A percentile compares a stretch with the other conserved stretches of the same genome.
Conservation (phyloP, 2,329 filamentous ascomycete species). For the Blumeria hordei region DNA sequence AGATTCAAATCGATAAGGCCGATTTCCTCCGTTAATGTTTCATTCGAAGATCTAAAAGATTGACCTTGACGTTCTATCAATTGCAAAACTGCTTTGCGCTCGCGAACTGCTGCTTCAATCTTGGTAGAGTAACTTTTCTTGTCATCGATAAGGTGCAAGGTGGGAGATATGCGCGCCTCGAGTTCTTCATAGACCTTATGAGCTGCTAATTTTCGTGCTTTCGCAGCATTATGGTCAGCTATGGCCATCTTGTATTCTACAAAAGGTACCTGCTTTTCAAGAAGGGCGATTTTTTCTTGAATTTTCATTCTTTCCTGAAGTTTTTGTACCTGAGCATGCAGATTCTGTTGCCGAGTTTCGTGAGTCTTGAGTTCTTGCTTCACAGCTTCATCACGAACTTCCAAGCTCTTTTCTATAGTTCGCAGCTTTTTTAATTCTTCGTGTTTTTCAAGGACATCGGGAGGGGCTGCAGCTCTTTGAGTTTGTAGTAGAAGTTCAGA, state of each 20-base stretch:
- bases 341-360: conserved; percentile 45
- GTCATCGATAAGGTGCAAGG: conserved; percentile 38
- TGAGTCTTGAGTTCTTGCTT: conserved; percentile 39
- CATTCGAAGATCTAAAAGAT: conserved; percentile 19
- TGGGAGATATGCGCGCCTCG: conserved; percentile 37
- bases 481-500: conserved; percentile 68
- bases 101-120: conserved; percentile 29
- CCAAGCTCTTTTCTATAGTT: conserved; percentile 39
- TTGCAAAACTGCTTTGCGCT: conserved; percentile 28
- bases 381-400: conserved; percentile 31
- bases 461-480: conserved; percentile 63
- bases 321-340: conserved; percentile 64
- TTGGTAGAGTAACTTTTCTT: conserved; percentile 43
- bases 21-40: conserved; percentile 19
- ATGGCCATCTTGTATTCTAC: conserved; percentile 36
- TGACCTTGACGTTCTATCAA: conserved; percentile 28
- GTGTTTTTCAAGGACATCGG: conserved; percentile 61
- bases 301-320: conserved; percentile 52
- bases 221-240: conserved; percentile 24
- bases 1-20: conserved; percentile 19
- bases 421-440: conserved; percentile 47
- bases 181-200: conserved; percentile 32
- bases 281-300: conserved; percentile 34
- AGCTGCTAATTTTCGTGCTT: conserved; percentile 27
- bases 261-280: conserved; percentile 41